A percentile compares a stretch with the other conserved stretches of the same genome.
phyloP scores from a whole-genome alignment of 257 asterid species.

The Ajuga chamaepitys region DNA sequence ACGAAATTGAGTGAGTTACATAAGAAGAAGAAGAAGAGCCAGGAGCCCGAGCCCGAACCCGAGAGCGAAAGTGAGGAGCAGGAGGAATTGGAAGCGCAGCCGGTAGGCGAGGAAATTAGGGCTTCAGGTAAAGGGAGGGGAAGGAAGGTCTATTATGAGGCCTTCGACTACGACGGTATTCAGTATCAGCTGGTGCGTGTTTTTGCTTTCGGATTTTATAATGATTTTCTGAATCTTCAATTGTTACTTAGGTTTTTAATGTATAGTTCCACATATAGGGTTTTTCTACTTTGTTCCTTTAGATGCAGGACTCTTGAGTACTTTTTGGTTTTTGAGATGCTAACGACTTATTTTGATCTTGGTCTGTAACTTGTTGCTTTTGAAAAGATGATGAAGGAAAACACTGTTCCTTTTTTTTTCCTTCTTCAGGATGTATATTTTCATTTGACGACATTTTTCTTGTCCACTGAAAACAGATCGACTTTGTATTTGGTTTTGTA shows the following conservation, averaged over 20 bases:
- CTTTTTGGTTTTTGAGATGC: neutral
- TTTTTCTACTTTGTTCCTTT: neutral
- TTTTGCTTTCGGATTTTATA: neutral
- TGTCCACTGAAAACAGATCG: neutral
- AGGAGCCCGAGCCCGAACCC: slow-evolving; percentile 20
- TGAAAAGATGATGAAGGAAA: neutral
- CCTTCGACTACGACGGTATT: slow-evolving; percentile 68
- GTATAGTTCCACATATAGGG: neutral
- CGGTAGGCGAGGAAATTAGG: slow-evolving; percentile 63
- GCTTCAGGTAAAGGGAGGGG: slow-evolving; percentile 65
- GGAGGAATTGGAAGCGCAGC: slow-evolving; percentile 47
- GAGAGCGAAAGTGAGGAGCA: slow-evolving; percentile 27
- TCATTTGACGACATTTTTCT: no score
- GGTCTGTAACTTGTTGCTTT: neutral
- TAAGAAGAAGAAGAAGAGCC: slow-evolving; percentile 23
- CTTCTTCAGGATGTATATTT: no score
- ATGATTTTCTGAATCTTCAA: neutral
- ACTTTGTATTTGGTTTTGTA: neutral
- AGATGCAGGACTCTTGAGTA: neutral
- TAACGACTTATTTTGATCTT: neutral
- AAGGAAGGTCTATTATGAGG: slow-evolving; percentile 32
- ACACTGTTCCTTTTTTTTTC: neutral
- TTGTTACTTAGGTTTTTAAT: neutral
- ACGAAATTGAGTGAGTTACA: slow-evolving; percentile 21
- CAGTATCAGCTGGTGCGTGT: slow-evolving; percentile 68